Evolutionary conservation across 345 rosid genomes (phyloP), one percentile per base, ranked within the genome.

Genomic region (Citrus glauca): DNA sequence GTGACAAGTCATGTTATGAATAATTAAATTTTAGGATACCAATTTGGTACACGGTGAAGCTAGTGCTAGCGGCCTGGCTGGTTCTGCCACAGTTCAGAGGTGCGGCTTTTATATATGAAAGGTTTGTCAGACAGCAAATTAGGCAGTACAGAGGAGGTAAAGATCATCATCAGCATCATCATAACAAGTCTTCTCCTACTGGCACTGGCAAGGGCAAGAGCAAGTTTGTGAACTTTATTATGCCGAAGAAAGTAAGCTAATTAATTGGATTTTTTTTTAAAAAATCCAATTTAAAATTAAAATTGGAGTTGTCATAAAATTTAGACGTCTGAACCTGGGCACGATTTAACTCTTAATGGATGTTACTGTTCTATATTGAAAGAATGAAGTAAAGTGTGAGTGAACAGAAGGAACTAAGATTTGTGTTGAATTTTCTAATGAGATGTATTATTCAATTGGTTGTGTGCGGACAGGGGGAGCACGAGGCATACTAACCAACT

Each of bases 31-130:
- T 45, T 32, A 94, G 98, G 98, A 86, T 94, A 60, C 97, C 98
- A 0, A 83, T 92, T 25, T 94, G 98, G 97, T 92, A 92, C 79
- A 78, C 92, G 0, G 82, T 76, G 87, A 94, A 94, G 84, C 61
- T 94, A 63, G 67, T 85, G 68, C 69, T 92, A 0, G 86, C 76
- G 70, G 87, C 90, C n/a, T 94, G 98, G 98, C 81, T 94, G 82
- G 98, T 90, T 30, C 73, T 87, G 11, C 98, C 98, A 1, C 91
- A 83, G 67, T 88, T 84, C 74, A 85, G 87, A 85, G 98, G 97
- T 8, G 96, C 98, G 53, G 92, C 97, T 82, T 94, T 87, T 60
- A 78, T 94, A 22, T 92, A 94, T 40, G 89, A 90, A 10, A 83
- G 80, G 73, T 80, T 82, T 61, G 89, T 92, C 68, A 90, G 93